Base-by-base conservation (phyloP, 2,329 filamentous ascomycete species). In the Cercospora janseana region DNA sequence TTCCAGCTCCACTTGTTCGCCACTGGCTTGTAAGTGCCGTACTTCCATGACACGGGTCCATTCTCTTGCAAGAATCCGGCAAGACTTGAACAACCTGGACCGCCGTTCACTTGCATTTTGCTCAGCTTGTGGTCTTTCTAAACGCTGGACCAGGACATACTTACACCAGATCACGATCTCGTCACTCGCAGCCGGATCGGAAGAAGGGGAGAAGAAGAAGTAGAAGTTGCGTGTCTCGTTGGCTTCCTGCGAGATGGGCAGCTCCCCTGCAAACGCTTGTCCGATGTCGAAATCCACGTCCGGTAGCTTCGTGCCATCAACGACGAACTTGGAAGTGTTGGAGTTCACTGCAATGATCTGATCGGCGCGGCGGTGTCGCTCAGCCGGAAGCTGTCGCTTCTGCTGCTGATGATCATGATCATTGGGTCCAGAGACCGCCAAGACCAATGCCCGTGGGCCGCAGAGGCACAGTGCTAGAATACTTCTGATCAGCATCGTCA, bases 161-260 rank as follows among this genome's bases (percentile, higher is more conserved):
- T 57, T 61, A 41, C 60, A 57, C 64, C 65, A 69, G 29, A 69
- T 63, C 1, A 56, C 54, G 24, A 69, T 63, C 48, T 69, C 65
- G 34, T 77, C 72, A 3, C 67, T 68, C 8, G 72, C 71, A 8
- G 67, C 66, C 3, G 70, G 69, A 35, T 75, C 71, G 5, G 66
- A 67, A 1, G 73, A 72, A 26, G 75, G 75, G 51, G 75, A 76
- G 56, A 75, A 74, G 71, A 72, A 71, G 55, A 76, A 78, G 57
- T 70, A 79, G 0, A 79, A 64, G 20, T 60, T 58, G 20, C 40
- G 64, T 29, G 58, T 58, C 21, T 54, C 48, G 42, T 63, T 60
- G 4, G 46, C 35, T 13, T 61, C 51, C 16, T 54, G 38, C 5
- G 64, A 62, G 38, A 68, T 64, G 4, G 65, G 64, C 6, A 69